Evolutionary conservation across 805 yeast genomes (phyloP), one percentile per base, ranked within the genome.

Genomic region (Saccharomyces jurei): DNA sequence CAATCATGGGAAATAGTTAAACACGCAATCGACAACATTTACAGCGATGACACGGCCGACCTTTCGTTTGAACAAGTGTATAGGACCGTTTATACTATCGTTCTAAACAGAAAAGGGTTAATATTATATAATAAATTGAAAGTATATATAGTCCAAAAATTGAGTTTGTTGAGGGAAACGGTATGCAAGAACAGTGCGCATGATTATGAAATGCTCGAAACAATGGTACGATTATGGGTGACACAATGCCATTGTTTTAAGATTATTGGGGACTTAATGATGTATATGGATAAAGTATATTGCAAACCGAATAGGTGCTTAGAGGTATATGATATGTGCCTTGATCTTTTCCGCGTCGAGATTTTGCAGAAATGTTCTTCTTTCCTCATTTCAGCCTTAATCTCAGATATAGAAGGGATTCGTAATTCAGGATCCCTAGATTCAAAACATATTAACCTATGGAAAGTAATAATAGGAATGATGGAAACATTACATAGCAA

Each of bases 271-370:
- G 96, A 91, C 67, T 87, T 90, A 2, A 72, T 89, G 65, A 84
- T 90, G 87, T 90, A 90, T 64, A 69, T 91, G 65, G 96, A 90
- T 65, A 78, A 96, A 48, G 96, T 88, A 0, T 89, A 87, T 61
- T 87, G 90, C 28, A 83, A 81, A 59, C 91, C 86, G 58, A 74
- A 76, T 53, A 83, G 81, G 60, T 71, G 81, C 51, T 81, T 86
- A 3, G 72, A 83, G 54, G 76, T 86, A 2, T 85, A 84, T 63
- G 96, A 90, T 64, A 75, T 84, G 50, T 95, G 96, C 0, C 74
- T 89, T 26, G 78, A 77, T 31, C 67, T 83, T 8, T 90, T 89
- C 66, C 79, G 86, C 56, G 83, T 81, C 41, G 71, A 75, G 27
- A 75, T 89, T 6, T 70, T 90, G 36, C 77, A 79, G 56, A 71